Conservation (phyloP, 176 grass and related monocot species). For the Cenchrus fungigraminus region DNA sequence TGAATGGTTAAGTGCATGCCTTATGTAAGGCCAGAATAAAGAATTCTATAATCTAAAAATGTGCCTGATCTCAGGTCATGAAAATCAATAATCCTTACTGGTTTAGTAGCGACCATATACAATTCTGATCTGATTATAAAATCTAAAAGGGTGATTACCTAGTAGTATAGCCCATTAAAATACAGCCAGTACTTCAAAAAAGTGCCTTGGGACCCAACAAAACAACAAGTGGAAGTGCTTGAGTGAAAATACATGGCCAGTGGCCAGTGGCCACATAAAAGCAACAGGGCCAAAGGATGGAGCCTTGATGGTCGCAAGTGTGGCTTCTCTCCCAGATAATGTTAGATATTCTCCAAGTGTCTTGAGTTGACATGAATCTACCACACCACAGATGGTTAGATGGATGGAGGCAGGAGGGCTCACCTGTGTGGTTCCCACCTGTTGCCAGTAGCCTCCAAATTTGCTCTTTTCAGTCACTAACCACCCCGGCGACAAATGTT, state of each 20-base stretch:
- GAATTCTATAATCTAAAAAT: too few relatives aligned
- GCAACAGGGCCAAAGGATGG: neutral
- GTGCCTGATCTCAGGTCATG: neutral
- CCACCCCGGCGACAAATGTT: neutral
- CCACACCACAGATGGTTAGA: neutral
- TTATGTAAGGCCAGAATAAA: too few relatives aligned
- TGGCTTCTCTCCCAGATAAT: neutral
- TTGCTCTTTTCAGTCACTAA: neutral
- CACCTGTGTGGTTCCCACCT: neutral
- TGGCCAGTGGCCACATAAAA: neutral
- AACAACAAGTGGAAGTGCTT: neutral
- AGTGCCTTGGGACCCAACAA: neutral
- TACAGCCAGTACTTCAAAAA: neutral
- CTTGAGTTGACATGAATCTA: constrained; percentile 15
- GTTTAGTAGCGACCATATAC: neutral
- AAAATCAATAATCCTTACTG: neutral
- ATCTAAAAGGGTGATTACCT: neutral
- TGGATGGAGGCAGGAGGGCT: constrained; percentile 19
- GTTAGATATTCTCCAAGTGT: neutral
- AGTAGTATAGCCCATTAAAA: neutral
- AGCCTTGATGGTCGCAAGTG: neutral
- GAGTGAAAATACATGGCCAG: too few relatives aligned
- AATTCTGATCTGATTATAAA: neutral
- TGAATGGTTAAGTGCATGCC: too few relatives aligned
- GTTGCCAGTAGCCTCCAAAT: neutral